Percentiles rank a stretch among this genome's conserved stretches.
Evolutionary conservation across 306 rosid genomes (phyloP).

Genomic region (Hylodesmum podocarpum): DNA sequence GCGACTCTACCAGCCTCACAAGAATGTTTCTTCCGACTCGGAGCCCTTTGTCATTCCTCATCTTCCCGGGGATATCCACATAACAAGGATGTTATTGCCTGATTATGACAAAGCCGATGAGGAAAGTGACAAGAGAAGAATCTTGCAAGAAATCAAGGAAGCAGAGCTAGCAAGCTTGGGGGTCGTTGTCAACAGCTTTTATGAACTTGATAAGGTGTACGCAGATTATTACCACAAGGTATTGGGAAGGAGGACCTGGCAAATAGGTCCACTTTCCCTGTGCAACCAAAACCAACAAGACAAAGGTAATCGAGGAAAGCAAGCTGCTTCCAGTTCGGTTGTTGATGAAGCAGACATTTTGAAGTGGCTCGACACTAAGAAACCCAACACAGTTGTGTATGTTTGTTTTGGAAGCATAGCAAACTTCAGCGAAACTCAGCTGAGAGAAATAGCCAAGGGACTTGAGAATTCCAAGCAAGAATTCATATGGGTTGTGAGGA

Average conservation of each 20-base stretch:
- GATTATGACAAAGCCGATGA: background rate
- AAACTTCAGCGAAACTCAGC: background rate
- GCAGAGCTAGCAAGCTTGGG: constrained; percentile 35
- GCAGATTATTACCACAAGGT: constrained; percentile 38
- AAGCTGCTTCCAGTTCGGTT: background rate
- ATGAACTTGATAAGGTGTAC: constrained; percentile 49
- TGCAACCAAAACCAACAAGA: constrained; percentile 3
- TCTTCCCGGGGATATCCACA: constrained; percentile 22
- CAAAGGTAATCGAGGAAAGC: constrained; percentile 12
- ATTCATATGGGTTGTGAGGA: constrained; percentile 36
- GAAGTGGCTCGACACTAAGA: constrained; percentile 32
- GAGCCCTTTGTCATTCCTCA: constrained; percentile 44
- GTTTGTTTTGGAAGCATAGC: constrained; percentile 32
- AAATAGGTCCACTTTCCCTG: constrained; percentile 52
- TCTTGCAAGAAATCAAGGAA: background rate
- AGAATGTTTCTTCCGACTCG: constrained; percentile 28
- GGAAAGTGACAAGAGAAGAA: background rate
- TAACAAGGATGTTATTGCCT: constrained; percentile 10
- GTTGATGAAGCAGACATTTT: constrained; percentile 8
- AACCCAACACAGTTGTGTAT: constrained; percentile 28
- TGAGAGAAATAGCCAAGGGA: constrained; percentile 29
- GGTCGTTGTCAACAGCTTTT: constrained; percentile 50
- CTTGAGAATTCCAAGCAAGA: constrained; percentile 23
- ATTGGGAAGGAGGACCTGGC: constrained; percentile 46
- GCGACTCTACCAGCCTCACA: constrained; percentile 34